A percentile compares a stretch with the other conserved stretches of the same genome.
Conservation (phyloP, 176 grass and related monocot species). For the Carex myosuroides region DNA sequence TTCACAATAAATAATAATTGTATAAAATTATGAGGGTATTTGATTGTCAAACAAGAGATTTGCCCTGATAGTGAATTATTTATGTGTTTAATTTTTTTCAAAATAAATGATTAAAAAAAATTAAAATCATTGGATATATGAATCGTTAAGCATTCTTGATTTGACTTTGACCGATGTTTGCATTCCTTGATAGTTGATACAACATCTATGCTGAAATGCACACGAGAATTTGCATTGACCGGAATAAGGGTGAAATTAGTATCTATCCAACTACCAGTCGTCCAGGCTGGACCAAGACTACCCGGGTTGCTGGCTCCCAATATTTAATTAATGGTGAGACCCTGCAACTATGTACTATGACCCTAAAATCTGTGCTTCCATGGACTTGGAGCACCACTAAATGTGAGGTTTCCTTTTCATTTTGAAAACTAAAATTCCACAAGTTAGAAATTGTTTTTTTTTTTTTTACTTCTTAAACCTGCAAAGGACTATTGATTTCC, state of each 20-base stretch:
- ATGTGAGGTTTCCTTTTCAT: too few species aligned
- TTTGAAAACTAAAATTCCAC: too few species aligned
- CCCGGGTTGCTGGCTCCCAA: background rate
- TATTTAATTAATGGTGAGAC: background rate
- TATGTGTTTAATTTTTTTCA: too few species aligned
- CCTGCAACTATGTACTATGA: background rate
- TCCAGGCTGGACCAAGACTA: background rate
- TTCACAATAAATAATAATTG: too few species aligned
- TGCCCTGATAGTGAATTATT: background rate
- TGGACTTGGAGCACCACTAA: background rate
- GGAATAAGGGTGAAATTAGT: background rate
- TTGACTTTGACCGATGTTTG: too few species aligned
- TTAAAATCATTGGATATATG: too few species aligned
- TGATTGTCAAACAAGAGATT: background rate
- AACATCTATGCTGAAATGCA: too few species aligned
- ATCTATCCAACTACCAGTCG: background rate
- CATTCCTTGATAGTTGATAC: too few species aligned
- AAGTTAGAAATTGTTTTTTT: background rate
- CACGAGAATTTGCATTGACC: background rate
- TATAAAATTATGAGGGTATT: too few species aligned
- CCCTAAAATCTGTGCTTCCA: background rate
- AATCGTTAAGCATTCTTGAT: too few species aligned
- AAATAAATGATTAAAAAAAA: too few species aligned
- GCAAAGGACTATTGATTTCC: background rate
- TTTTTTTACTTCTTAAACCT: too few species aligned